A percentile compares a stretch with the other conserved stretches of the same genome.
phyloP scores from a whole-genome alignment of 805 yeast species.

The Yarrowia divulgata region DNA sequence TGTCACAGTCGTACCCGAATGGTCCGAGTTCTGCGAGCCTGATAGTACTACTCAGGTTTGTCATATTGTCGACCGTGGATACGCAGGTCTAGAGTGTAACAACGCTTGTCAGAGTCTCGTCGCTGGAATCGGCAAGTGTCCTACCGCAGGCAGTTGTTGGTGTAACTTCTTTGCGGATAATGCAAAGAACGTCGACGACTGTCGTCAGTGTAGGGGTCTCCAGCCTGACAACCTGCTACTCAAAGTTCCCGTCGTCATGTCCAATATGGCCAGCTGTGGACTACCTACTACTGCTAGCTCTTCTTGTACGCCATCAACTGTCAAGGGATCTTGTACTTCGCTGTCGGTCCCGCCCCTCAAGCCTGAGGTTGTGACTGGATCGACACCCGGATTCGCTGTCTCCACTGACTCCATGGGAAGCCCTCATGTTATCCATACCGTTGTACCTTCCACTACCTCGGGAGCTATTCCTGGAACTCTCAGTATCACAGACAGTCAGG shows the following conservation, averaged over 20 bases:
- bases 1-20: not conserved
- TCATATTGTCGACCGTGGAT: not conserved
- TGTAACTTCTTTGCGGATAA: not conserved
- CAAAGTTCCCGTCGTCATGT: constrained; percentile 1
- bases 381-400: not conserved
- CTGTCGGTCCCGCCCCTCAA: not conserved
- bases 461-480: not conserved
- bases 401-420: not conserved
- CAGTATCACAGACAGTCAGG: not conserved
- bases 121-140: not conserved
- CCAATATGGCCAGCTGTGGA: not conserved
- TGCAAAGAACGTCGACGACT: not conserved
- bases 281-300: not conserved
- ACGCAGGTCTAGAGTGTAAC: not conserved
- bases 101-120: not conserved
- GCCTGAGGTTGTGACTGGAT: not conserved
- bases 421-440: not conserved
- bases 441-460: not conserved
- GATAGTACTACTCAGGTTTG: not conserved
- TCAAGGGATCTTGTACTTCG: not conserved
- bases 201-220: not conserved
- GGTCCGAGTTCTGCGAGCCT: not conserved
- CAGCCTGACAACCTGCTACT: not conserved
- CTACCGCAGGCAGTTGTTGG: not conserved
- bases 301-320: not conserved